A percentile compares a stretch with the other conserved stretches of the same genome.
Evolutionary conservation across 495 filamentous ascomycete genomes (phyloP).

Genomic region (Penicillium taxi): DNA sequence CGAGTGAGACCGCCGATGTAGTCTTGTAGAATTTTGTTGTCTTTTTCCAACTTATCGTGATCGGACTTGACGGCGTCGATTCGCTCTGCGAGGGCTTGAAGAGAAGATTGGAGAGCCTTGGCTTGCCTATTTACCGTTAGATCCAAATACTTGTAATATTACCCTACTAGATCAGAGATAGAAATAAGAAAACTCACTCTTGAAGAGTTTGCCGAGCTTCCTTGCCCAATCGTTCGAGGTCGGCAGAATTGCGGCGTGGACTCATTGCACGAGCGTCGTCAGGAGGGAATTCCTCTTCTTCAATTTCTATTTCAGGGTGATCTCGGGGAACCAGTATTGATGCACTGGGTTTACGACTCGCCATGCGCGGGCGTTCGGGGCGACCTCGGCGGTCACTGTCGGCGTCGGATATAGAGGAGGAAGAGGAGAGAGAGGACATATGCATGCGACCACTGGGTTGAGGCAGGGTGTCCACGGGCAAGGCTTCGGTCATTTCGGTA

Average conservation of each 20-base stretch:
- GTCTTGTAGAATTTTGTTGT: conserved; percentile 92
- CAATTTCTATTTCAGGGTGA: conserved; percentile 56
- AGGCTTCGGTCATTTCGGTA: conserved; percentile 35
- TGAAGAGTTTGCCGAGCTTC: conserved; percentile 64
- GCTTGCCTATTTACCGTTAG: conserved; percentile 57
- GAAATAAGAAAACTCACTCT: conserved; percentile 40
- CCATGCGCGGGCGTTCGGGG: conserved; percentile 44
- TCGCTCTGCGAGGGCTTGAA: conserved; percentile 79
- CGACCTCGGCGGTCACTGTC: conserved; percentile 39
- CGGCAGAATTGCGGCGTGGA: conserved; percentile 79
- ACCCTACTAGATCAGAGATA: not conserved
- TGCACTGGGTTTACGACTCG: conserved; percentile 64
- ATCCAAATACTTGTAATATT: not conserved
- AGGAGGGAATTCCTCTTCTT: conserved; percentile 63
- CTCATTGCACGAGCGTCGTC: conserved; percentile 93
- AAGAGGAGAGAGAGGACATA: conserved; percentile 37
- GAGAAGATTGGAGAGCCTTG: conserved; percentile 74
- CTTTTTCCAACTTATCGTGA: conserved; percentile 86
- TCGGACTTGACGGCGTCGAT: conserved; percentile 92
- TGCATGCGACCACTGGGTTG: conserved; percentile 39
- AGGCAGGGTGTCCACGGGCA: conserved; percentile 36
- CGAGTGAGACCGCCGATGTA: conserved; percentile 54
- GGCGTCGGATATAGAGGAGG: conserved; percentile 42
- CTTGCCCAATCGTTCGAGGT: conserved; percentile 75
- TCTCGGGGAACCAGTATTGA: conserved; percentile 76